Base-by-base conservation (phyloP, 495 filamentous ascomycete species). In the Neurospora terricola region DNA sequence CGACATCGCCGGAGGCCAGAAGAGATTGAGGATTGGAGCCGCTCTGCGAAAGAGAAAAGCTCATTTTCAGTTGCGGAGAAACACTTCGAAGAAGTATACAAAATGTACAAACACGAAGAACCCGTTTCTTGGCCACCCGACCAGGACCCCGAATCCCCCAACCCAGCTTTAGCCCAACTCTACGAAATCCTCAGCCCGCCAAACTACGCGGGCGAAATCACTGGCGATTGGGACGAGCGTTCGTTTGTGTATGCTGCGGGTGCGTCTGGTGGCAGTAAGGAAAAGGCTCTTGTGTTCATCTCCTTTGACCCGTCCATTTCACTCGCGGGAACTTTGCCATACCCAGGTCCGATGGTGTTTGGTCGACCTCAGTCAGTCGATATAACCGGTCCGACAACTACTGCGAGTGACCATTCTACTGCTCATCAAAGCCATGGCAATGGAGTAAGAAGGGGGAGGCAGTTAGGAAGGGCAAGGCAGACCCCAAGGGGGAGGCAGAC, bases 121-220 rank as follows among this genome's bases (percentile, higher is more conserved):
- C 86, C 89, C 68, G 77, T 80, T 14, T 83, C 87, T 48, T 93
- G 91, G 91, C 91, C 91, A 0, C 83, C 87, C 1, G 81, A 88
- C 27, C 72, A 85, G 27, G 81, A 85, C 6, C 80, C 84, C 6
- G 36, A 72, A 16, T 70, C 69, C 30, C 69, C 68, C 34, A 74
- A 78, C 38, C 70, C 78, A 18, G 79, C 80, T 18, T 70, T 84
- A 37, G 78, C 81, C 69, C 83, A 85, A 69, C 78, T 93, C 2
- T 82, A 87, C 69, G 75, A 81, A 5, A 72, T 92, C 37, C 83
- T 93, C 10, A 91, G 88, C 73, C 89, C 90, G 4, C 82, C 84
- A 4, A 83, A 79, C 16, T 81, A 82, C 37, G 73, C 78, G 1
- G 86, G 86, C 4, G 80, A 84, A 36, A 80, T 92, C 7, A 77